phyloP scores from a whole-genome alignment of 768 basidiomycete genomes.

The Tulasnella sp. region DNA sequence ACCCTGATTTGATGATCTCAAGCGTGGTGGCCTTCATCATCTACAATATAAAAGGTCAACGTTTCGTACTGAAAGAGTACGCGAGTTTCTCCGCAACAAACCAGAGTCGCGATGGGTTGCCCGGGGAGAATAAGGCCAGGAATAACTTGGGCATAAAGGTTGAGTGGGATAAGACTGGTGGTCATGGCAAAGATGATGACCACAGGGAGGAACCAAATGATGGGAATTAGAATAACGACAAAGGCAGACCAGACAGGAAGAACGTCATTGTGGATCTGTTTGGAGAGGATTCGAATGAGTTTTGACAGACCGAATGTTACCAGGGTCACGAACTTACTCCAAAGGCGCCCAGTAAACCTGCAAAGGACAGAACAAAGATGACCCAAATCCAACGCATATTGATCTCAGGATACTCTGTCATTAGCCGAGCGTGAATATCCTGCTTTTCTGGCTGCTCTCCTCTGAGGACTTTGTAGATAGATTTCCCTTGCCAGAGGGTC shows the following conservation, averaged over 20 bases:
- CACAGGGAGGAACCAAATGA: constrained; percentile 43
- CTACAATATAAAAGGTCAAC: constrained; percentile 34
- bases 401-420: constrained; percentile 44
- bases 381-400: constrained; percentile 42
- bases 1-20: not conserved
- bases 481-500: constrained; percentile 41
- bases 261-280: constrained; percentile 49
- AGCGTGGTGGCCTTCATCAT: constrained; percentile 14
- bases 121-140: constrained; percentile 44
- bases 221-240: constrained; percentile 38
- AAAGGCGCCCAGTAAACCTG: constrained; percentile 38
- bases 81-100: constrained; percentile 29
- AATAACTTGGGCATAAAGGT: constrained; percentile 43
- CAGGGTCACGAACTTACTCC: constrained; percentile 33
- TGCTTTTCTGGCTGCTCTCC: constrained; percentile 39
- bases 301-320: not conserved
- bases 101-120: constrained; percentile 44
- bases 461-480: constrained; percentile 36
- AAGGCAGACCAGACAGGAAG: constrained; percentile 49
- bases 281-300: not conserved
- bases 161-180: constrained; percentile 35
- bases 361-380: constrained; percentile 38
- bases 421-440: constrained; percentile 47
- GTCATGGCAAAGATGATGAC: constrained; percentile 46
- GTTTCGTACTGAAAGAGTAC: not conserved